A percentile compares a stretch with the other conserved stretches of the same genome.
These are phyloP conservation scores for Fraxinus albicans DNA, from an alignment of 305 asterid genomes.

Conservation along the genomic window DNA sequence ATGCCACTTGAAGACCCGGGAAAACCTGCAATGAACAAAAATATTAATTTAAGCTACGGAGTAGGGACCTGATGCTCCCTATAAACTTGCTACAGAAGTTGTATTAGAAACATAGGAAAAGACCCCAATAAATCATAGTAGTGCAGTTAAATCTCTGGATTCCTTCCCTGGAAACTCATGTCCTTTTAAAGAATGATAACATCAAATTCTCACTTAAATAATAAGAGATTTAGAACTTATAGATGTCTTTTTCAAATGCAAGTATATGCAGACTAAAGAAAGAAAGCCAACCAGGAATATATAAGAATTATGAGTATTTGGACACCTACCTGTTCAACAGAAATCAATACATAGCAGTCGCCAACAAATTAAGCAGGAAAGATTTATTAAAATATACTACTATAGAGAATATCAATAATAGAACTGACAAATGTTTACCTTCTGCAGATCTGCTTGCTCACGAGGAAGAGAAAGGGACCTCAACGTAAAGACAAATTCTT, in stretches of 20 bases:
- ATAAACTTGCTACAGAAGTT: conserved; percentile 13
- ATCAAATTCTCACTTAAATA: conserved; percentile 9
- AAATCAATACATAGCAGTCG: not conserved
- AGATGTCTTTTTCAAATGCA: conserved; percentile 16
- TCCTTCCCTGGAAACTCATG: not conserved
- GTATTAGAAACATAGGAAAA: conserved; percentile 1
- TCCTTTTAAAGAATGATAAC: conserved; percentile 1
- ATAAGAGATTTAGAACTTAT: not conserved
- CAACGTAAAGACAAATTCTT: conserved; percentile 51
- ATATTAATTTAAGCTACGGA: conserved; percentile 5
- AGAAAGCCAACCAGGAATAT: not conserved
- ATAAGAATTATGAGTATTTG: not conserved
- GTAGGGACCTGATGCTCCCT: not conserved
- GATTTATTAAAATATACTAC: not conserved
- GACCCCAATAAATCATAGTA: not conserved
- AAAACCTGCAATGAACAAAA: conserved; percentile 55
- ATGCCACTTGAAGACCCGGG: conserved; percentile 48
- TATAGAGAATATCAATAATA: conserved; percentile 11
- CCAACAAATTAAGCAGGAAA: not conserved
- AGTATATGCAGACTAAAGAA: not conserved
- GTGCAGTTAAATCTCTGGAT: conserved; percentile 5
- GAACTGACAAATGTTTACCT: conserved; percentile 47
- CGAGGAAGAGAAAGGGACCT: conserved; percentile 74
- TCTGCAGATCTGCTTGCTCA: conserved; percentile 54
- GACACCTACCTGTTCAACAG: not conserved